Conservation (phyloP, 2,329 filamentous ascomycete genomes). For the Delphinella strobiligena region DNA sequence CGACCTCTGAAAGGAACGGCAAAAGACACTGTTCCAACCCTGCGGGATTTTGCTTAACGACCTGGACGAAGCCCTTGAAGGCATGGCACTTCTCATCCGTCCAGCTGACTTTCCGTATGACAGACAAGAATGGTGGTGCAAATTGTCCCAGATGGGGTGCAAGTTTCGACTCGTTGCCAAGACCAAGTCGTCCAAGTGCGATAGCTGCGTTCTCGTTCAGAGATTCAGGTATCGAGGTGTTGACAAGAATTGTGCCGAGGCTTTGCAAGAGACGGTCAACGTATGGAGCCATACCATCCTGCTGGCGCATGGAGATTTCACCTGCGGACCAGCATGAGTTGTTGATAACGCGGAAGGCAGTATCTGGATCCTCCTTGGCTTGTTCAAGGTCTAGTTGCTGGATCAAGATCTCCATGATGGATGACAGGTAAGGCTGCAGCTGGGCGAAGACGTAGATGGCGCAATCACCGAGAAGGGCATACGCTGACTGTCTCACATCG, state of each 20-base stretch:
- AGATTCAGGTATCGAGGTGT: conserved; percentile 72
- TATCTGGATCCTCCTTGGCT: conserved; percentile 68
- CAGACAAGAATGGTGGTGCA: conserved; percentile 66
- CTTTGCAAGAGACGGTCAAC: conserved; percentile 65
- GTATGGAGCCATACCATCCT: conserved; percentile 61
- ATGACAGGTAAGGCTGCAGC: conserved; percentile 60
- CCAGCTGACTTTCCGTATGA: conserved; percentile 73
- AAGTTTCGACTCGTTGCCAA: conserved; percentile 63
- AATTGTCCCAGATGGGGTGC: conserved; percentile 70
- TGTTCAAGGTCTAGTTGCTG: conserved; percentile 68
- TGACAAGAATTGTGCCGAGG: conserved; percentile 71
- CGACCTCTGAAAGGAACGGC: conserved; percentile 74
- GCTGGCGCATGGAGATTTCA: conserved; percentile 75
- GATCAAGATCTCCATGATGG: conserved; percentile 69
- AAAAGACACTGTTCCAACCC: conserved; percentile 80
- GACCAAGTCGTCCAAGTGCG: conserved; percentile 74
- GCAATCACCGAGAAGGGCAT: conserved; percentile 87
- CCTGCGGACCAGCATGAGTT: conserved; percentile 96
- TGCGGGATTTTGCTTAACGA: conserved; percentile 76
- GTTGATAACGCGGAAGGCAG: conserved; percentile 84
- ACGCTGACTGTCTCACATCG: conserved; percentile 91
- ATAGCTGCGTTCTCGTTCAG: conserved; percentile 91
- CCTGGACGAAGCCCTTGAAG: conserved; percentile 76
- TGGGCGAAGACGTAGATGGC: conserved; percentile 83
- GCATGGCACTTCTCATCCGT: conserved; percentile 92